Conservation (phyloP, 1,284 basidiomycete species). For the Leccinum griseonigrum region DNA sequence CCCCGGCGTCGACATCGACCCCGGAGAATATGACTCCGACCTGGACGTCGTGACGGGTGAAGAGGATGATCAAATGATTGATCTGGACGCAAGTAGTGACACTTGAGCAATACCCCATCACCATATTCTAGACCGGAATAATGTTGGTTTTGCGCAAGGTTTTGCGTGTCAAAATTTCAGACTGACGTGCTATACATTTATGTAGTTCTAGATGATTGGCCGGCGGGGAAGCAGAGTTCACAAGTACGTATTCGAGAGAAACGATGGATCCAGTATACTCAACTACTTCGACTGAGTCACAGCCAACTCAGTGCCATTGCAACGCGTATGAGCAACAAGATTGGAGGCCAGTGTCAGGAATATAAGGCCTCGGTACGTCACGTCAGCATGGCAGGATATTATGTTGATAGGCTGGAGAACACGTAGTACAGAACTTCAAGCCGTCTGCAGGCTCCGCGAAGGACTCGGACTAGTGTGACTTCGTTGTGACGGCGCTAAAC, state of each 20-base stretch:
- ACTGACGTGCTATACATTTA: neutral
- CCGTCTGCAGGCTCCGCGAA: no score
- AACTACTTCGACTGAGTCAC: no score
- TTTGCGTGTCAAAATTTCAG: neutral
- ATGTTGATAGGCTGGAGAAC: no score
- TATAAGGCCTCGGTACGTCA: no score
- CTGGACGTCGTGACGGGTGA: slow-evolving; percentile 12
- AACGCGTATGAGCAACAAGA: no score
- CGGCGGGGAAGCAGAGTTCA: neutral
- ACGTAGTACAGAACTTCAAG: no score
- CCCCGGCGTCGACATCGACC: neutral
- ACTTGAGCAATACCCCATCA: slow-evolving; percentile 1
- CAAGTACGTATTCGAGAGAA: neutral
- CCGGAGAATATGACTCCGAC: slow-evolving; percentile 8
- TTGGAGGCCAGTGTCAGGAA: no score
- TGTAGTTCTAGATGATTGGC: neutral
- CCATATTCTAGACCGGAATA: neutral
- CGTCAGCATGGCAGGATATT: no score
- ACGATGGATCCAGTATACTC: no score
- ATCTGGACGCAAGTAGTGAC: slow-evolving; percentile 28
- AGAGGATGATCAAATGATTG: slow-evolving; percentile 19
- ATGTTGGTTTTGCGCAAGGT: neutral
- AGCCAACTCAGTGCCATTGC: no score
- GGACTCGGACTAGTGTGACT: no score
- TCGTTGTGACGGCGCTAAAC: no score